Percentiles rank a stretch among this genome's conserved stretches.
Evolutionary conservation across 1,139 yeast species (phyloP).

Genomic region (Candida labiduridarum): DNA sequence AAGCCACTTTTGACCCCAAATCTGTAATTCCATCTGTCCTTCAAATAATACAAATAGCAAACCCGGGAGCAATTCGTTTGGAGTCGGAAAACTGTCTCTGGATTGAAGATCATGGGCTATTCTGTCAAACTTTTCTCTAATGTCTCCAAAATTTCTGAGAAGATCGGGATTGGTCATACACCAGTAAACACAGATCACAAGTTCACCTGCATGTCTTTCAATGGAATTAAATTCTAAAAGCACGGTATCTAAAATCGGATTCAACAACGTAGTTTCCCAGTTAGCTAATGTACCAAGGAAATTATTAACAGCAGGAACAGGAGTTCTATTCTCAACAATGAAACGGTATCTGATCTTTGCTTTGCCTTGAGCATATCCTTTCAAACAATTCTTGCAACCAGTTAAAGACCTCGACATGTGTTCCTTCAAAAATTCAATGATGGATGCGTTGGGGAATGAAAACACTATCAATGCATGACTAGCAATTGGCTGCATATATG

Average conservation of each 20-base stretch:
- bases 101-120: conserved; percentile 25
- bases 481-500: conserved; percentile 47
- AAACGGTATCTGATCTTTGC: conserved; percentile 54
- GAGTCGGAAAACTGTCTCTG: conserved; percentile 12
- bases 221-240: background rate
- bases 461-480: conserved; percentile 59
- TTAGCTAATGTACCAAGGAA: conserved; percentile 51
- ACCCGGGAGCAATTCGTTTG: conserved; percentile 43
- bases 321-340: conserved; percentile 50
- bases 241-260: conserved; percentile 8
- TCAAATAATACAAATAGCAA: conserved; percentile 54
- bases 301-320: conserved; percentile 48
- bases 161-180: conserved; percentile 38
- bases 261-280: conserved; percentile 49
- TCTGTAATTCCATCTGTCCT: conserved; percentile 46
- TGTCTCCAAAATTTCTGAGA: conserved; percentile 30
- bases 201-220: conserved; percentile 1
- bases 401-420: conserved; percentile 40
- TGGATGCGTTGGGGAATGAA: conserved; percentile 54
- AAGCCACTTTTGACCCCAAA: conserved; percentile 29
- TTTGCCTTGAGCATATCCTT: conserved; percentile 54
- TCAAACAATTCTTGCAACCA: conserved; percentile 54
- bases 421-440: conserved; percentile 45
- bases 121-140: conserved; percentile 30
- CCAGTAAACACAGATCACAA: conserved; percentile 12